Evolutionary conservation across 768 basidiomycete genomes (phyloP).

Genomic region (Phaeotremella fagi): DNA sequence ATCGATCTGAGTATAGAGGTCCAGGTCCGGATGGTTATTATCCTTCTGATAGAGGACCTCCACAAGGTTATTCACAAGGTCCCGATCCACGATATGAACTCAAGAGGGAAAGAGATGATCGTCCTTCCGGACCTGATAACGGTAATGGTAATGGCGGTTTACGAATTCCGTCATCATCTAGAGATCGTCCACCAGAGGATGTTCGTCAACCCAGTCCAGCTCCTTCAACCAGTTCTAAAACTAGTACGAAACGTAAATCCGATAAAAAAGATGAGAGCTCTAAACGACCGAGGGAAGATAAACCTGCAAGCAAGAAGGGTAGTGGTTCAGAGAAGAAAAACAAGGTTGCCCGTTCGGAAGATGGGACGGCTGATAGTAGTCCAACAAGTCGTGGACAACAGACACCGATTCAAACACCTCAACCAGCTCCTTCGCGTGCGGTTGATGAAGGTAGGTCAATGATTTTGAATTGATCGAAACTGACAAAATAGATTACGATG

Average conservation of each 20-base stretch:
- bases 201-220: conserved; percentile 30
- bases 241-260: conserved; percentile 19
- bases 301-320: conserved; percentile 30
- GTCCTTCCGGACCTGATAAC: background rate
- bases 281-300: conserved; percentile 29
- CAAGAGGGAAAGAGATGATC: conserved; percentile 14
- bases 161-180: conserved; percentile 23
- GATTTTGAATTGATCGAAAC: background rate
- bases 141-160: background rate
- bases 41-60: background rate
- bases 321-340: conserved; percentile 14
- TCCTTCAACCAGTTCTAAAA: conserved; percentile 23
- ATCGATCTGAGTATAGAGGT: conserved; percentile 55
- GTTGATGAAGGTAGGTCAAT: conserved; percentile 62
- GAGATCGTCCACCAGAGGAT: conserved; percentile 23
- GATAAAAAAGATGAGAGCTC: conserved; percentile 15
- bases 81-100: conserved; percentile 23
- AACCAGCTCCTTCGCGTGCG: conserved; percentile 52
- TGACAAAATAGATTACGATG: conserved; percentile 69
- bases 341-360: conserved; percentile 12
- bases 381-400: conserved; percentile 9
- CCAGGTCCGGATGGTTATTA: conserved; percentile 10
- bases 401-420: conserved; percentile 44
- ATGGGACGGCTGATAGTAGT: conserved; percentile 5
- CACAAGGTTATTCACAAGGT: conserved; percentile 4